phyloP scores from a whole-genome alignment of 106 monocot genomes.

The Vanilla planifolia region DNA sequence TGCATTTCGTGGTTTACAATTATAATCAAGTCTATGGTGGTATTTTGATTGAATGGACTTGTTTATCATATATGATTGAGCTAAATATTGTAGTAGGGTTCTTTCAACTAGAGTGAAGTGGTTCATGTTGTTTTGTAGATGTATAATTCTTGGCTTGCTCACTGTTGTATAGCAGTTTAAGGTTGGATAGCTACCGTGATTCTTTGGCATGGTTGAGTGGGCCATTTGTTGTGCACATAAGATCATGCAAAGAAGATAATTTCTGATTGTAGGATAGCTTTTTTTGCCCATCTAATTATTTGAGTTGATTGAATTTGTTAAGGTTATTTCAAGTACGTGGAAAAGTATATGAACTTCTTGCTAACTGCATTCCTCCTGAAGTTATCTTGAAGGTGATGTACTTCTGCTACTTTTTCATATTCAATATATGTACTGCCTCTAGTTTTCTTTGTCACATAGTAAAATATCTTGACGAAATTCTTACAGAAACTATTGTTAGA shows the following conservation, averaged over 20 bases:
- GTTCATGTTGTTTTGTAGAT: too few relatives aligned
- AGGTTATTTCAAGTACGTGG: conserved; percentile 91
- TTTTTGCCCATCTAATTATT: not conserved
- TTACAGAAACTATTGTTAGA: conserved; percentile 88
- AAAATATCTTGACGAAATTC: conserved; percentile 5
- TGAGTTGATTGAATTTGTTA: not conserved
- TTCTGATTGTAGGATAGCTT: not conserved
- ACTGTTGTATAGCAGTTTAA: too few relatives aligned
- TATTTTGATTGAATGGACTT: too few relatives aligned
- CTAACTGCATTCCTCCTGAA: conserved; percentile 96
- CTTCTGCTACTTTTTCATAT: not conserved
- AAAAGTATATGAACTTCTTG: conserved; percentile 87
- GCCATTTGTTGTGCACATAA: too few relatives aligned
- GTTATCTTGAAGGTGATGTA: conserved; percentile 73
- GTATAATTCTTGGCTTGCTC: too few relatives aligned
- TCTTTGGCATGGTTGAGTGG: too few relatives aligned
- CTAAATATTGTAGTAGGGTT: too few relatives aligned
- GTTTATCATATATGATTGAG: too few relatives aligned
- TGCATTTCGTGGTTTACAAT: too few relatives aligned
- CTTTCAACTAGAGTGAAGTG: too few relatives aligned
- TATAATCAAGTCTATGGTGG: too few relatives aligned
- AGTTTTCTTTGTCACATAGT: not conserved
- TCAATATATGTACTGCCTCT: not conserved
- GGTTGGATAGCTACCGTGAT: too few relatives aligned
- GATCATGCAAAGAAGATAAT: not conserved